Evolutionary conservation across 805 yeast species (phyloP).

Genomic region (Ogataea degrootiae): DNA sequence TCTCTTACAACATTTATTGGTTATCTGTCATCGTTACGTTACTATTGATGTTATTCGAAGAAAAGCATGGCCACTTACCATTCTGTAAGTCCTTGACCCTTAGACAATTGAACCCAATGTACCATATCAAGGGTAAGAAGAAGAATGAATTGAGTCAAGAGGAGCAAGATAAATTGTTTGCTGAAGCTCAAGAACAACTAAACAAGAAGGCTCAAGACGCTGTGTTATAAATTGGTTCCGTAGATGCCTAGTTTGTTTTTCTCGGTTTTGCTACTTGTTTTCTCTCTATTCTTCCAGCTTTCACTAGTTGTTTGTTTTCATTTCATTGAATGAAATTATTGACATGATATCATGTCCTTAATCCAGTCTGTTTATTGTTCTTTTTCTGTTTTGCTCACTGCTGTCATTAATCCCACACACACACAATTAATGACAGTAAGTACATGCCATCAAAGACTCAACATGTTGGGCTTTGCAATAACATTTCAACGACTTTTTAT

Average conservation of each 20-base stretch:
- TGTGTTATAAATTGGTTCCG: not conserved
- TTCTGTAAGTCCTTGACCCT: constrained; percentile 46
- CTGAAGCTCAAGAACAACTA: constrained; percentile 31
- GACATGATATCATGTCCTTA: not conserved
- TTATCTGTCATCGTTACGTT: constrained; percentile 52
- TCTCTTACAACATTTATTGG: constrained; percentile 91
- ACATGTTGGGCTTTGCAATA: too few relatives aligned
- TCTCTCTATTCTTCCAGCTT: too few relatives aligned
- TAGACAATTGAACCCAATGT: constrained; percentile 64
- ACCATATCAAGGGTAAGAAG: constrained; percentile 65
- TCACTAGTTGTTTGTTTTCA: too few relatives aligned
- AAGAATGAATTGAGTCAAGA: constrained; percentile 48
- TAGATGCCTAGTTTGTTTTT: too few relatives aligned
- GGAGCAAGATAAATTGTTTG: constrained; percentile 52
- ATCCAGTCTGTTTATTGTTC: not conserved
- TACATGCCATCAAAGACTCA: too few relatives aligned
- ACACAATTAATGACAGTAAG: not conserved
- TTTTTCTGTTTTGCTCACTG: not conserved
- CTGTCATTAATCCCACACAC: not conserved
- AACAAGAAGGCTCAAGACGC: constrained; percentile 15
- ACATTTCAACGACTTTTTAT: too few relatives aligned
- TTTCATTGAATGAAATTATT: too few relatives aligned
- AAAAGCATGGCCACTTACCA: constrained; percentile 78
- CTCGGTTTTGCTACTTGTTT: too few relatives aligned
- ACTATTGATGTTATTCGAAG: constrained; percentile 70